These are phyloP conservation scores for Wolfiporia cocos DNA, from an alignment of 1,284 basidiomycete species.

Conservation along the genomic window DNA sequence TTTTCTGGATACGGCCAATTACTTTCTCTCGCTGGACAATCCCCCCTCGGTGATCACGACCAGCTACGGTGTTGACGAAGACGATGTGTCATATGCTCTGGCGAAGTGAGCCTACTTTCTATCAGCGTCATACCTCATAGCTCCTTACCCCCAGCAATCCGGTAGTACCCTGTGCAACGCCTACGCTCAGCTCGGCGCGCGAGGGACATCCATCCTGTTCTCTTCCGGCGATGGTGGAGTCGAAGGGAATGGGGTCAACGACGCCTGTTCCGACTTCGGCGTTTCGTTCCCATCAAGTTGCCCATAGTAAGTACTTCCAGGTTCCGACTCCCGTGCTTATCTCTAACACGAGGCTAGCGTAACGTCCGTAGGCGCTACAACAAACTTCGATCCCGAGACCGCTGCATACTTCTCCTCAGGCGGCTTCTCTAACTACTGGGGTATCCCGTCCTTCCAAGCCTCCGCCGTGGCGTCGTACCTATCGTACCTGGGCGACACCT, in stretches of 20 bases:
- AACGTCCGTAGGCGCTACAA: conserved; percentile 58
- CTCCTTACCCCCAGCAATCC: background rate
- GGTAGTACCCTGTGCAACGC: conserved; percentile 41
- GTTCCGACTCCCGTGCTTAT: conserved; percentile 13
- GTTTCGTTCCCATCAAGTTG: conserved; percentile 62
- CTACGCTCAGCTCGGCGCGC: conserved; percentile 57
- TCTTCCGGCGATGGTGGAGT: conserved; percentile 66
- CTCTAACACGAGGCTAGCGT: conserved; percentile 40
- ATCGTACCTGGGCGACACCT: conserved; percentile 20
- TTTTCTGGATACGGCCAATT: conserved; percentile 22
- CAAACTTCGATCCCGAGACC: conserved; percentile 42
- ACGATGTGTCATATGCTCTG: conserved; percentile 30
- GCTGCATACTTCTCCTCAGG: conserved; percentile 38
- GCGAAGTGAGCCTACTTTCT: conserved; percentile 53
- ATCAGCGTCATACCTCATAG: background rate
- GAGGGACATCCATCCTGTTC: conserved; percentile 59
- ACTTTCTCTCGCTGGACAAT: conserved; percentile 28
- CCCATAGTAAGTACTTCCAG: conserved; percentile 44
- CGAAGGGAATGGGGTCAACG: conserved; percentile 50
- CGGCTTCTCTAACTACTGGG: conserved; percentile 45
- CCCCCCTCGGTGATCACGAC: conserved; percentile 46
- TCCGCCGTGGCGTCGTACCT: conserved; percentile 30
- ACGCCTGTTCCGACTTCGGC: conserved; percentile 46
- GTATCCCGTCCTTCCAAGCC: conserved; percentile 33
- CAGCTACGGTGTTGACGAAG: conserved; percentile 22